Evolutionary conservation across 257 asterid species (phyloP).

Genomic region (Penstemon eatonii): DNA sequence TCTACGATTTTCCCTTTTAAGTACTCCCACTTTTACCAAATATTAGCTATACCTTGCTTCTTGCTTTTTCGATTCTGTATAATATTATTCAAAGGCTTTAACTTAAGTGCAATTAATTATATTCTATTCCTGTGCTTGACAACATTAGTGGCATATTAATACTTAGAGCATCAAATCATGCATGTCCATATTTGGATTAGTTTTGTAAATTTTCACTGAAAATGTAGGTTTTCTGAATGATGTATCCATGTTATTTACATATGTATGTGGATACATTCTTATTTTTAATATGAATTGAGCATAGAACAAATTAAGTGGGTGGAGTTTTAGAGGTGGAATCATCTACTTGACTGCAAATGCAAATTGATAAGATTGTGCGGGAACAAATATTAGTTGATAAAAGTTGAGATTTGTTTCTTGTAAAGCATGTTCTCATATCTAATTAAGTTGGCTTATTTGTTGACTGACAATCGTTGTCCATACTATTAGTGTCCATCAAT

Average conservation of each 20-base stretch:
- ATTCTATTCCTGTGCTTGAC: no score
- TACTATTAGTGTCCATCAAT: slow-evolving; percentile 12
- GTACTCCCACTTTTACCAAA: not conserved
- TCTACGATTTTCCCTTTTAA: not conserved
- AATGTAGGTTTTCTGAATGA: not conserved
- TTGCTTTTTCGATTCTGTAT: not conserved
- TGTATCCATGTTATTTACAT: not conserved
- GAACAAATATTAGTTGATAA: slow-evolving; percentile 23
- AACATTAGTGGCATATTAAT: not conserved
- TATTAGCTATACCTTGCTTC: not conserved
- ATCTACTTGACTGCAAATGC: slow-evolving; percentile 28
- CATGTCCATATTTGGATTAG: not conserved
- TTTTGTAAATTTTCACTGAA: not conserved
- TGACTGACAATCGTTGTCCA: slow-evolving; percentile 3
- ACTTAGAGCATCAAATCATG: not conserved
- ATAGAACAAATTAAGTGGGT: not conserved
- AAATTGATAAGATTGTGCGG: slow-evolving; percentile 29
- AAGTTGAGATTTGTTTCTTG: slow-evolving; percentile 17
- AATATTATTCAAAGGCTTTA: not conserved
- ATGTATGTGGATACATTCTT: no score
- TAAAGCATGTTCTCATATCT: slow-evolving; percentile 16
- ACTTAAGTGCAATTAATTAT: no score
- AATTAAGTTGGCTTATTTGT: not conserved
- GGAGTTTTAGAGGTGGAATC: not conserved
- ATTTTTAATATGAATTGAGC: not conserved